Evolutionary conservation across 2,329 filamentous ascomycete genomes (phyloP).

Genomic region (Cytospora paraplurivora): DNA sequence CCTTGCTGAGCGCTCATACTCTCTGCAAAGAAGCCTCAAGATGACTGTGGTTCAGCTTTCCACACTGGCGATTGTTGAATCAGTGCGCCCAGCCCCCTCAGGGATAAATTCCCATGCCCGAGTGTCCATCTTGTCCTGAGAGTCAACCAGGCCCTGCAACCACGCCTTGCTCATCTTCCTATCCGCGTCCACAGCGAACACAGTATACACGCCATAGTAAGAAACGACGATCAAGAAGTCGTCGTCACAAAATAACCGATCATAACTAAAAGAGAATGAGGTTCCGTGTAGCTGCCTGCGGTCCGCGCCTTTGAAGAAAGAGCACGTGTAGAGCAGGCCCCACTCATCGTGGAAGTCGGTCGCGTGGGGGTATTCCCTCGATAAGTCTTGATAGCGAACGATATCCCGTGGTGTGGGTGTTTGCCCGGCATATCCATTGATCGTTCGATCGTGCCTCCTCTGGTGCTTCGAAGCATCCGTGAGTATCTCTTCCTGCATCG

Average conservation of each 20-base stretch:
- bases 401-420: not conserved
- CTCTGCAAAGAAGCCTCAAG: not conserved
- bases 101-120: not conserved
- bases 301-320: not conserved
- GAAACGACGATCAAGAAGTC: slow-evolving; percentile 14
- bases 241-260: slow-evolving; percentile 7
- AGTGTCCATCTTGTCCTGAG: not conserved
- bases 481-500: not conserved
- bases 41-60: not conserved
- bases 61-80: not conserved
- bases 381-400: not conserved
- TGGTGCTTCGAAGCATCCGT: not conserved
- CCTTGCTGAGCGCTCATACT: not conserved
- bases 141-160: not conserved
- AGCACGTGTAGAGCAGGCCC: not conserved
- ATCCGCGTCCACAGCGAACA: slow-evolving; percentile 16
- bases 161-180: not conserved
- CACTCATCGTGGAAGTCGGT: not conserved
- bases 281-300: too few species aligned
- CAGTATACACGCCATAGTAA: not conserved
- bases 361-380: not conserved
- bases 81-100: not conserved
- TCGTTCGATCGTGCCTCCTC: not conserved
- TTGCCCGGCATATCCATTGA: too few species aligned
- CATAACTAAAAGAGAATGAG: too few species aligned